These are phyloP conservation scores for Brachypodium distachyon DNA, from an alignment of 202 grass and related monocot genomes.

Conservation along the genomic window DNA sequence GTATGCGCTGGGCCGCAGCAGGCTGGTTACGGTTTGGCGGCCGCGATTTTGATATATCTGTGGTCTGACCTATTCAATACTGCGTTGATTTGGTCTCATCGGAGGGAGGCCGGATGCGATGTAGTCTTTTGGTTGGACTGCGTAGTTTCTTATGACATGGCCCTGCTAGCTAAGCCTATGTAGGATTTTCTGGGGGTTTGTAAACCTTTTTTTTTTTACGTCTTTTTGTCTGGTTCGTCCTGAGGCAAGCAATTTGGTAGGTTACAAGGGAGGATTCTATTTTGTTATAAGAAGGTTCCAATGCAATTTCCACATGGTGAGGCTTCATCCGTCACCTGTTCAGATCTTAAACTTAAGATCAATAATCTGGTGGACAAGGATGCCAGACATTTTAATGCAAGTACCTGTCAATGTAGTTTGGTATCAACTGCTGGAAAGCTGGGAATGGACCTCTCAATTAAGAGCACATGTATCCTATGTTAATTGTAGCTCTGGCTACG, in stretches of 20 bases:
- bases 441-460: background rate
- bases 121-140: background rate
- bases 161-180: background rate
- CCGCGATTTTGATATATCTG: background rate
- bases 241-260: background rate
- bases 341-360: background rate
- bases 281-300: background rate
- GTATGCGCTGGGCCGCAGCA: background rate
- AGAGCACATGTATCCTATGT: background rate
- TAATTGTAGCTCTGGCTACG: background rate
- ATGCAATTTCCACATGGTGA: background rate
- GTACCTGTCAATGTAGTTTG: background rate
- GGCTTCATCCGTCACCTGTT: background rate
- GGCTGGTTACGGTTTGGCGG: background rate
- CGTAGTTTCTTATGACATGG: slow-evolving; percentile 2
- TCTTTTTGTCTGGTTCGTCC: background rate
- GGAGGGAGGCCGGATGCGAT: background rate
- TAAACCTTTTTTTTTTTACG: background rate
- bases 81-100: background rate
- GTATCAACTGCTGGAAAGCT: background rate
- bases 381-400: slow-evolving; percentile 1
- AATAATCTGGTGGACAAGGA: background rate
- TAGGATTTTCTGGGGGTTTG: background rate
- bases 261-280: background rate
- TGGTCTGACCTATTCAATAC: slow-evolving; percentile 18